A percentile compares a stretch with the other conserved stretches of the same genome.
phyloP scores from a whole-genome alignment of 331 rosid species.

The Malus hybrid region DNA sequence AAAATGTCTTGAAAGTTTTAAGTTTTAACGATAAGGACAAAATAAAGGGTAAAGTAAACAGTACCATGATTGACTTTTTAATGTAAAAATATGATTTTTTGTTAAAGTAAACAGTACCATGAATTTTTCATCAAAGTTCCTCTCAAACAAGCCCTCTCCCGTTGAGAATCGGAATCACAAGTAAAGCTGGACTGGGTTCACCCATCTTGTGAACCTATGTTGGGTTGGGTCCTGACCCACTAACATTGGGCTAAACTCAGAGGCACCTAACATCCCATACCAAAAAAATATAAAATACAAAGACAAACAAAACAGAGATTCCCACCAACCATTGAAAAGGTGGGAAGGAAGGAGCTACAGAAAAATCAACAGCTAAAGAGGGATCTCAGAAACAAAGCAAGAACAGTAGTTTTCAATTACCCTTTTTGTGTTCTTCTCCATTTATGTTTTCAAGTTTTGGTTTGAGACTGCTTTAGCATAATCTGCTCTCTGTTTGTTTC shows the following conservation, averaged over 20 bases:
- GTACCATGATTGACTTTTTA: too few species aligned
- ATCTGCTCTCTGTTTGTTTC: background rate
- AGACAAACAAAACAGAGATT: background rate
- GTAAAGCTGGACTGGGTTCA: background rate
- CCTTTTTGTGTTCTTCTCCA: background rate
- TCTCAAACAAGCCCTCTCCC: too few species aligned
- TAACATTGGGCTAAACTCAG: background rate
- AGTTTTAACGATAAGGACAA: too few species aligned
- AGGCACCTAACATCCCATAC: background rate
- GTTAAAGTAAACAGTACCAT: too few species aligned
- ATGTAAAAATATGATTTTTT: too few species aligned
- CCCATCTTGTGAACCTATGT: background rate
- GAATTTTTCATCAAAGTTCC: too few species aligned
- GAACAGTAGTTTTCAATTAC: background rate
- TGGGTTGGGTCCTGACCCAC: background rate
- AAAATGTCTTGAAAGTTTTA: too few species aligned
- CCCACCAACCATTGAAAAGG: background rate
- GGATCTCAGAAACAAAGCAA: background rate
- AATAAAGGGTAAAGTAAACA: too few species aligned
- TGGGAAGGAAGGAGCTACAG: background rate
- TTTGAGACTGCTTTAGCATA: background rate
- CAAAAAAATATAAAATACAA: background rate
- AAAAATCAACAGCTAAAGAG: background rate
- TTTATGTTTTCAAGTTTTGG: background rate
- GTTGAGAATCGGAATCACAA: background rate